phyloP scores from a whole-genome alignment of 257 asterid species.

The Nemophila menziesii region DNA sequence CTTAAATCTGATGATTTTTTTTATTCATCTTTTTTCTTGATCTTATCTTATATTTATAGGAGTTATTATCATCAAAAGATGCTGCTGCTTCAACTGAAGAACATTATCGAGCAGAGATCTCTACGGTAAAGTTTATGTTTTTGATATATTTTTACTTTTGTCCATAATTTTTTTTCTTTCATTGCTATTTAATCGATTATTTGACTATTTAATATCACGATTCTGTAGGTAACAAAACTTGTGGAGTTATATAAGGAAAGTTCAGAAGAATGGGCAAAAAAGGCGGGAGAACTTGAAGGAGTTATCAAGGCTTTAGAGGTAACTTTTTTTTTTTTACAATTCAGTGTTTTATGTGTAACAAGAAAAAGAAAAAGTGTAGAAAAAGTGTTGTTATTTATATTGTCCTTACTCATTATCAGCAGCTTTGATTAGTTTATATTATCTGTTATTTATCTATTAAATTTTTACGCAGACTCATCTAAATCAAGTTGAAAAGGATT shows the following conservation, averaged over 20 bases:
- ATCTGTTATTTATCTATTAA: constrained; percentile 1
- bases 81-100: constrained; percentile 59
- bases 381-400: background rate
- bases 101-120: constrained; percentile 59
- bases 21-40: constrained; percentile 4
- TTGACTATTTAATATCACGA: background rate
- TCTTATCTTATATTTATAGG: constrained; percentile 28
- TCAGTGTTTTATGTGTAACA: background rate
- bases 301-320: constrained; percentile 94
- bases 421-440: background rate
- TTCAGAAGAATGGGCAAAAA: constrained; percentile 90
- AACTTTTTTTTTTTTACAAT: constrained; percentile 11
- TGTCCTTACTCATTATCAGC: background rate
- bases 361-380: background rate
- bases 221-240: constrained; percentile 48
- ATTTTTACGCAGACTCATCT: constrained; percentile 47
- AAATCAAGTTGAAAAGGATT: constrained; percentile 59
- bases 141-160: background rate
- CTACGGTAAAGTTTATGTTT: constrained; percentile 42
- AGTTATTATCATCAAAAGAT: constrained; percentile 55
- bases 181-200: background rate
- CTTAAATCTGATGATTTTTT: background rate
- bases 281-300: constrained; percentile 96
- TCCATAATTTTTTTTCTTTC: background rate
- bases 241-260: constrained; percentile 83